Base-by-base conservation (phyloP, 164 flowering plant species). In the Vitis cinerea region DNA sequence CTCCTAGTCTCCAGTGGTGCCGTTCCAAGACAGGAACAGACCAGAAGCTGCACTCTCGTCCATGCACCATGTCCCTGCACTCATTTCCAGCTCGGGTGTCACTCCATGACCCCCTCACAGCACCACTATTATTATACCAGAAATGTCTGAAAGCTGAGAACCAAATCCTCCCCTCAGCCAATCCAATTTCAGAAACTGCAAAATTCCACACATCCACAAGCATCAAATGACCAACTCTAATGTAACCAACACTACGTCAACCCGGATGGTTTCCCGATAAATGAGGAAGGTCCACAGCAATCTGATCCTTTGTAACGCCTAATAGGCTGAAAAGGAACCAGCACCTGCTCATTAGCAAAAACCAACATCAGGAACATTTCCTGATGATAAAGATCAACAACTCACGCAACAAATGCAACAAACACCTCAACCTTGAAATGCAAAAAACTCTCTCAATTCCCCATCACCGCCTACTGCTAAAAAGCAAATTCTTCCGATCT, bases 11-110 rank as follows among this genome's bases (percentile, higher is more conserved):
- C 63, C 49, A 1, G 73, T 30, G 16, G 14, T 15, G 19, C 47
- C 66, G 74, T 76, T 69, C 76, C 75, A 51, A 59, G 30, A 55
- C 44, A 49, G 75, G 79, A 72, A 72, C 76, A 56, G 67, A 76
- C 69, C 65, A 60, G 67, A 59, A 65, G 68, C 79, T 57, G 51
- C 55, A 72, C 65, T 54, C 67, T 59, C 50, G 76, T 50, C 71
- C 78, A 71, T 76, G 70, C 79, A 76, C 75, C 79, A 76, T 76
- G 75, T 64, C 79, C 79, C 31, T 10, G 30, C 59, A 68, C 13
- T 68, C 75, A 72, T 72, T 64, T 68, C 70, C 71, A 64, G 67
- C 67, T 56, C 53, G 7, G 68, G 60, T 9, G 19, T 50, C 56
- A 51, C 64, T 61, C 48, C 73, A 74, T 70, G 64, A 48, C 29